A percentile compares a stretch with the other conserved stretches of the same genome.
Evolutionary conservation across 345 rosid species (phyloP).

Genomic region (Sisymbrium irio): DNA sequence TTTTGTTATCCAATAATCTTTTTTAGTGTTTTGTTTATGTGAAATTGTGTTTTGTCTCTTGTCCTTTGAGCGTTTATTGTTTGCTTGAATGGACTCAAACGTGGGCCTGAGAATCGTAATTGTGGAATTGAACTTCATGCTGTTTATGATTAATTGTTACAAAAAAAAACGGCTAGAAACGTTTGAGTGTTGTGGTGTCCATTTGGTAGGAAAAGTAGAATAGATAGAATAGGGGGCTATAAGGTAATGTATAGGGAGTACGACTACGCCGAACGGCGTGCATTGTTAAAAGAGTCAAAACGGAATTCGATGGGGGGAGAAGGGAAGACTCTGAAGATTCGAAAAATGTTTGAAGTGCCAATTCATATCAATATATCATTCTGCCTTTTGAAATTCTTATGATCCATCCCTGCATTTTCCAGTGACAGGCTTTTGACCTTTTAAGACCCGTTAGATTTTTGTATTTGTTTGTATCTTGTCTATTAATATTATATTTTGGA

Average conservation of each 20-base stretch:
- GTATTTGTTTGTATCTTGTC: not conserved
- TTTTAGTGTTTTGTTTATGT: not conserved
- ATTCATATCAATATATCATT: constrained; percentile 29
- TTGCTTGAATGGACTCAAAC: not conserved
- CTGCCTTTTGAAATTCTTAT: constrained; percentile 31
- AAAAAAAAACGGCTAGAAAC: not conserved
- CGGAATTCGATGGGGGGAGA: constrained; percentile 23
- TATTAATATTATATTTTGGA: not conserved
- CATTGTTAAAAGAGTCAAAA: constrained; percentile 30
- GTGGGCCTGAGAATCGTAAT: constrained; percentile 5
- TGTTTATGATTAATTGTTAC: not conserved
- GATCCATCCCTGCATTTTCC: constrained; percentile 21
- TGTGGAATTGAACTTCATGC: not conserved
- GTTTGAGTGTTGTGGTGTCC: not conserved
- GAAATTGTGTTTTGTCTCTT: not conserved
- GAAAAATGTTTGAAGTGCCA: constrained; percentile 29
- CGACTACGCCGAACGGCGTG: constrained; percentile 29
- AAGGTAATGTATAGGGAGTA: not conserved
- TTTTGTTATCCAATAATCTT: not conserved
- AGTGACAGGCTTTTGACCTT: constrained; percentile 31
- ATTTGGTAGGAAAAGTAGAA: not conserved
- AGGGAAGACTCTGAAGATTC: constrained; percentile 27
- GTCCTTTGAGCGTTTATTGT: not conserved
- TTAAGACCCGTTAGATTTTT: not conserved
- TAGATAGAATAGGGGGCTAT: constrained; percentile 1